Evolutionary conservation across 441 rosid species (phyloP).

Genomic region (Eutrema salsugineum): DNA sequence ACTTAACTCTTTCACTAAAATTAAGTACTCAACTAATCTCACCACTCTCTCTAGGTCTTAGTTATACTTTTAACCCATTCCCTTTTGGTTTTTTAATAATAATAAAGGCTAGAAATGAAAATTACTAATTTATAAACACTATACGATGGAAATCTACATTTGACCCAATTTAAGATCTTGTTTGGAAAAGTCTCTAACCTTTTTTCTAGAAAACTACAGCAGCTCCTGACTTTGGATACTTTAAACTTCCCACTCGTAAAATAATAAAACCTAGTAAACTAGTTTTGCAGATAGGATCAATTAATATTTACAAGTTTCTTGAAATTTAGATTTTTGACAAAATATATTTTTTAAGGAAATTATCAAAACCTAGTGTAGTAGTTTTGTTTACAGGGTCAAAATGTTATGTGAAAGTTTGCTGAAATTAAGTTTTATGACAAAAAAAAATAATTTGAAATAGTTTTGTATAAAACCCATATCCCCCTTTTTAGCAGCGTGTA

Average conservation of each 20-base stretch:
- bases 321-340: background rate
- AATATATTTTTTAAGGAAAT: background rate
- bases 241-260: background rate
- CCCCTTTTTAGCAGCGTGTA: background rate
- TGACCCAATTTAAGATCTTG: background rate
- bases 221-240: background rate
- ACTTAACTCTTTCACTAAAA: background rate
- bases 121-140: background rate
- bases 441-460: background rate
- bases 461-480: background rate
- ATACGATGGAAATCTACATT: background rate
- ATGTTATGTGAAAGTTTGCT: background rate
- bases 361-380: background rate
- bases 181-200: background rate
- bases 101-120: background rate
- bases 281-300: background rate
- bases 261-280: background rate
- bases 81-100: background rate
- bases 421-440: background rate
- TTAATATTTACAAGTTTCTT: background rate
- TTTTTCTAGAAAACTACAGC: background rate
- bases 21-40: background rate
- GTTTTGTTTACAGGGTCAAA: background rate
- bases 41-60: background rate
- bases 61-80: background rate